phyloP scores from a whole-genome alignment of 306 rosid genomes.

The Castanopsis chinensis region DNA sequence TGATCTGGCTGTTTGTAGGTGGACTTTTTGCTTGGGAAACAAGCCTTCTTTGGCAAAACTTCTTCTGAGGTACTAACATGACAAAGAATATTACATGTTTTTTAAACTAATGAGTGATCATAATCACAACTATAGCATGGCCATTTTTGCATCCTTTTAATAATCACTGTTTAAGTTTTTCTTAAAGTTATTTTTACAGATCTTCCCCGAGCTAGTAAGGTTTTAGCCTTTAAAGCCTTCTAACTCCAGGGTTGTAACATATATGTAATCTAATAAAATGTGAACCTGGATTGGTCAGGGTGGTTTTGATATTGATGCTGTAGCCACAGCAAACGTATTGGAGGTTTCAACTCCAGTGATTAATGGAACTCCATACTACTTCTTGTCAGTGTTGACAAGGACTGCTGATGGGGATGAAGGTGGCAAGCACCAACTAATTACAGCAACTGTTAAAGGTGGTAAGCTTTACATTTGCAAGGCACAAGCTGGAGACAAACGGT shows the following conservation, averaged over 20 bases:
- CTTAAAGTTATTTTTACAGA: not conserved
- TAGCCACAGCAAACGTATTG: constrained; percentile 84
- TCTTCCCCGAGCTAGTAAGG: not conserved
- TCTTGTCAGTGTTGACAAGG: constrained; percentile 78
- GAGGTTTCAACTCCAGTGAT: constrained; percentile 37
- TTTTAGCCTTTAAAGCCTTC: not conserved
- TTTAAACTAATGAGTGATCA: not conserved
- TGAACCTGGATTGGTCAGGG: constrained; percentile 52
- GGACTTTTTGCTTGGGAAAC: constrained; percentile 85
- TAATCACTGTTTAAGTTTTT: not conserved
- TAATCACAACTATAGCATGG: no score
- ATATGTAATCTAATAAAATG: constrained; percentile 14
- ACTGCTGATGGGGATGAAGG: constrained; percentile 99
- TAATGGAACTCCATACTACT: constrained; percentile 64
- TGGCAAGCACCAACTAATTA: constrained; percentile 87
- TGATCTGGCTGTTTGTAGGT: constrained; percentile 53
- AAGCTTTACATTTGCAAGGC: constrained; percentile 92
- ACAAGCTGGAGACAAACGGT: constrained; percentile 99
- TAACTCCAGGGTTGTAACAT: not conserved
- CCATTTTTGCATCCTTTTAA: not conserved
- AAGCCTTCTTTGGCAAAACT: constrained; percentile 85
- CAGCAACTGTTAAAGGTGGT: constrained; percentile 80
- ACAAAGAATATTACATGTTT: not conserved
- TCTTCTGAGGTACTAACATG: constrained; percentile 70
- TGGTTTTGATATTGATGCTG: constrained; percentile 77